phyloP scores from a whole-genome alignment of 352 stramenopile genomes.

The Blastocystis sp. region DNA sequence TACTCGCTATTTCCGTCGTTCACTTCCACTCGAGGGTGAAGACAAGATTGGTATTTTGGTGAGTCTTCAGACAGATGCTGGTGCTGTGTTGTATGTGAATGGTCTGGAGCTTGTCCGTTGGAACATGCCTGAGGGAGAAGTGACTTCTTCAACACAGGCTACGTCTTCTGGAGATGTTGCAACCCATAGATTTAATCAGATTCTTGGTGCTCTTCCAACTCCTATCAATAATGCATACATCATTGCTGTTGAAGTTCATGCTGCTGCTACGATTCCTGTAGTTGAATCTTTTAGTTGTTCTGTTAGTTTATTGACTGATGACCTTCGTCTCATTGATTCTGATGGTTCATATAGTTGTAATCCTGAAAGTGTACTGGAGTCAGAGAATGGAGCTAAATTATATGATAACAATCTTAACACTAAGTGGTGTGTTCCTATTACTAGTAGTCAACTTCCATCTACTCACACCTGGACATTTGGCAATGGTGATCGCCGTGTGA shows the following conservation, averaged over 20 bases:
- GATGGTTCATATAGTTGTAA: neutral
- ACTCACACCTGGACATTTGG: neutral
- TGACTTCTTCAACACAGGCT: neutral
- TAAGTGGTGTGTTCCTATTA: neutral
- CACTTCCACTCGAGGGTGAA: neutral
- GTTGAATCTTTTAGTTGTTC: neutral
- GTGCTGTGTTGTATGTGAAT: constrained; percentile 40
- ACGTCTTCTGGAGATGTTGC: neutral
- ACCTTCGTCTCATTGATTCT: neutral
- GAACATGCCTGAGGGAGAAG: neutral
- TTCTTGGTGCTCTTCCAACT: neutral
- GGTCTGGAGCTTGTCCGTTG: neutral
- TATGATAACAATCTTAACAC: constrained; percentile 24
- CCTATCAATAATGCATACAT: neutral
- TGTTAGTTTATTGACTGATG: neutral
- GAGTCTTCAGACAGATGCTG: constrained; percentile 26
- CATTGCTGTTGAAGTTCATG: constrained; percentile 37
- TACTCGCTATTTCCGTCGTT: constrained; percentile 52
- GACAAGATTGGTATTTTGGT: constrained; percentile 1
- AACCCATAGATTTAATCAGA: neutral
- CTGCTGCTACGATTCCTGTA: neutral
- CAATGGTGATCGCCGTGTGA: neutral
- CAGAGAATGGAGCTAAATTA: neutral
- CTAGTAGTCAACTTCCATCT: neutral
- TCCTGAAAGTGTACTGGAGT: neutral